Evolutionary conservation across 192 early-diverging fungal genomes (phyloP), one percentile per base, ranked within the genome.

Genomic region (Dissophora globulifera): DNA sequence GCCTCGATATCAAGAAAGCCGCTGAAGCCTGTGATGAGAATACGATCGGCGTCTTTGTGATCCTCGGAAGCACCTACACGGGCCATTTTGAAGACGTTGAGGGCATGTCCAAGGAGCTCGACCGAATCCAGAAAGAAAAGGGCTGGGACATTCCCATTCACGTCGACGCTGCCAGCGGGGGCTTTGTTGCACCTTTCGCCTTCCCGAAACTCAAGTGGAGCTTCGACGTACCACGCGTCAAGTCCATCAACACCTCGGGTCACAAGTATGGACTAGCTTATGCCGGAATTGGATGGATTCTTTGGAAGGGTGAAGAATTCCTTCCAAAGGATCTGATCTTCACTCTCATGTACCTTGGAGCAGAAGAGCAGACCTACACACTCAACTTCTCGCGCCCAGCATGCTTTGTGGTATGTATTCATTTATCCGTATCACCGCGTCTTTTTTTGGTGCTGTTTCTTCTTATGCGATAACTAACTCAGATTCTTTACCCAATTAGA

Each of bases 251-350:
- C 69, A 86, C 86, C 20, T 91, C 89, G 43, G 92, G 93, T 45
- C 93, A 94, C 87, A 95, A 95, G 74, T 95, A 85, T 81, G 93
- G 93, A n/a, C 83, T 95, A 32, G 84, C 87, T 11, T 93, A 93
- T 66, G 86, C 92, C 5, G 93, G 93, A 45, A 81, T 95, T 48
- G 93, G 93, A 33, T 95, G 93, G 93, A 83, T 87, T 35, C 49
- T 95, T 23, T 95, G 94, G 94, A 82, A 84, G 47, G 78, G 81
- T 51, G 52, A 78, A 19, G 85, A 88, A 48, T 91, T 82, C 59
- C 82, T 93, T 20, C 94, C 94, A 9, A 81, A 87, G 30, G 91
- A 86, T 23, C 82, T 95, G 58, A 85, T 91, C 23, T 92, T 95
- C 65, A 87, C 91, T 51, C 69, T 93, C 17, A 87, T 88, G 65